Evolutionary conservation across 1,139 yeast genomes (phyloP).

Genomic region (Ashbya aceris): DNA sequence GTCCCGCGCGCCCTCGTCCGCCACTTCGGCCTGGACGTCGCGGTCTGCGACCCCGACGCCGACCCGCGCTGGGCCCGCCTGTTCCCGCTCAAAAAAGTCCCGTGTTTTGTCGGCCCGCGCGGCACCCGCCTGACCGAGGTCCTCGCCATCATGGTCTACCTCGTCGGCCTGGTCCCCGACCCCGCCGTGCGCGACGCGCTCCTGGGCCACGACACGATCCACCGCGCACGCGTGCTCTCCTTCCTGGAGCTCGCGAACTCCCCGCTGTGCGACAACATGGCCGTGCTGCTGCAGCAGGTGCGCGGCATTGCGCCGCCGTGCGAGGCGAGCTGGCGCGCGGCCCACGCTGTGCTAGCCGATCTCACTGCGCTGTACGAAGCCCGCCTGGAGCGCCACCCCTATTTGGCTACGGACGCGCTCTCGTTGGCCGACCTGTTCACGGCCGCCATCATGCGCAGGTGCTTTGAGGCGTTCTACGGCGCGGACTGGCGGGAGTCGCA

Average conservation of each 20-base stretch:
- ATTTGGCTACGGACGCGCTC: slow-evolving; percentile 77
- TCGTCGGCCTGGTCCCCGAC: slow-evolving; percentile 25
- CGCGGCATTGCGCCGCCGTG: slow-evolving; percentile 51
- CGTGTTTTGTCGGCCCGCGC: slow-evolving; percentile 72
- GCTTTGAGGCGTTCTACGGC: slow-evolving; percentile 63
- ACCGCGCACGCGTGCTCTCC: slow-evolving; percentile 61
- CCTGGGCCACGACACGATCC: slow-evolving; percentile 47
- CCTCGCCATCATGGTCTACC: slow-evolving; percentile 54
- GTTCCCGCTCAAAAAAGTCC: slow-evolving; percentile 70
- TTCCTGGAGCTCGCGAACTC: slow-evolving; percentile 79
- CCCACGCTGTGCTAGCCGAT: slow-evolving; percentile 33
- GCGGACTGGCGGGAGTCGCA: slow-evolving; percentile 63
- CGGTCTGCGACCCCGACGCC: slow-evolving; percentile 39
- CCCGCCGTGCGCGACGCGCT: slow-evolving; percentile 29
- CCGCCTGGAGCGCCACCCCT: slow-evolving; percentile 63
- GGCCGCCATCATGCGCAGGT: slow-evolving; percentile 51
- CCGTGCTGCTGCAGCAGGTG: slow-evolving; percentile 35
- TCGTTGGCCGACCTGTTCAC: slow-evolving; percentile 68
- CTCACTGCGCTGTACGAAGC: slow-evolving; percentile 41
- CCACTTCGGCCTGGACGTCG: slow-evolving; percentile 62
- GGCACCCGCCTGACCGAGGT: slow-evolving; percentile 67
- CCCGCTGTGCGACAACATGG: slow-evolving; percentile 47
- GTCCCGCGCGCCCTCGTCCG: slow-evolving; percentile 56
- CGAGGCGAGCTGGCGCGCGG: slow-evolving; percentile 61
- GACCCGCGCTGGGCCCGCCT: slow-evolving; percentile 38